Evolutionary conservation across 2,329 filamentous ascomycete genomes (phyloP).

Genomic region (Aureobasidium sp.): DNA sequence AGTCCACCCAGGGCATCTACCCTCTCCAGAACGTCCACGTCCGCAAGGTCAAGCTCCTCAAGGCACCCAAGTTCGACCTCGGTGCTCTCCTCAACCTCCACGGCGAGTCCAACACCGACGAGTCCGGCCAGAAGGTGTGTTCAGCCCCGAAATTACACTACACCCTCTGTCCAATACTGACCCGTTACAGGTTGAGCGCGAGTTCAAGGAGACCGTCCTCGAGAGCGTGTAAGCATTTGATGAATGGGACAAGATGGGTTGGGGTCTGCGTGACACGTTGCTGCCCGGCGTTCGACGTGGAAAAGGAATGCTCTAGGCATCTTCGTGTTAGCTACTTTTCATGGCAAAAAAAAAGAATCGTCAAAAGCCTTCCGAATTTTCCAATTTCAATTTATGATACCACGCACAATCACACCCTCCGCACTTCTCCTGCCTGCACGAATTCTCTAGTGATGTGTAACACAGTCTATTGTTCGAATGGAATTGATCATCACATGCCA

Average conservation of each 20-base stretch:
- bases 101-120: conserved; percentile 92
- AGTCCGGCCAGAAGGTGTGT: conserved; percentile 87
- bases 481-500: background rate
- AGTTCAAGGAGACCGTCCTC: conserved; percentile 98
- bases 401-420: background rate
- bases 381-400: conserved; percentile 14
- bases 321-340: conserved; percentile 18
- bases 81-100: conserved; percentile 93
- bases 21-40: conserved; percentile 99
- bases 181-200: conserved; percentile 55
- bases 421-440: background rate
- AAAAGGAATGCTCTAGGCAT: conserved; percentile 17
- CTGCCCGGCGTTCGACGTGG: conserved; percentile 17
- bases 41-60: conserved; percentile 99
- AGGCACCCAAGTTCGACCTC: conserved; percentile 98
- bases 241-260: conserved; percentile 15
- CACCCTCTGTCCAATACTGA: background rate
- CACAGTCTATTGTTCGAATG: background rate
- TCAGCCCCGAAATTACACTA: background rate
- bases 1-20: conserved; percentile 98
- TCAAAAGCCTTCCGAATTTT: conserved; percentile 12
- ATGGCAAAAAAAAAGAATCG: conserved; percentile 18
- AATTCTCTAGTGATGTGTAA: background rate
- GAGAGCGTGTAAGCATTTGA: conserved; percentile 68
- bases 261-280: conserved; percentile 14